These are phyloP conservation scores for Dictyostelium intermedium DNA, from an alignment of 78 protist species.

Conservation along the genomic window DNA sequence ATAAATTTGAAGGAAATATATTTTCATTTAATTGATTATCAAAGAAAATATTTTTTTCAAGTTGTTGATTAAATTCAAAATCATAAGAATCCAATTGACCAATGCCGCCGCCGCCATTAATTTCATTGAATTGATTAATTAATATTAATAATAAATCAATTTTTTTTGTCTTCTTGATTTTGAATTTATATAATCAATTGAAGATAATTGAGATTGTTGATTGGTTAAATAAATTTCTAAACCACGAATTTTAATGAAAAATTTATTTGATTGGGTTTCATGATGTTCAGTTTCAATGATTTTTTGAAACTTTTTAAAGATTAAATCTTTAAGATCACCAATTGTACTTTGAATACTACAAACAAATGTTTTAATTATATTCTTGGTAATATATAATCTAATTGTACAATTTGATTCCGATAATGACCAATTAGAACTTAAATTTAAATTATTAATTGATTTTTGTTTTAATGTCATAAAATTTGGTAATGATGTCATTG, in stretches of 20 bases:
- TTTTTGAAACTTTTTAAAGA: constrained; percentile 24
- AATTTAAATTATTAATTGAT: neutral
- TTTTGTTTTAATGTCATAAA: neutral
- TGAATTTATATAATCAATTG: constrained; percentile 63
- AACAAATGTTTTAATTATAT: constrained; percentile 55
- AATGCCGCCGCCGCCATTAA: too few species aligned
- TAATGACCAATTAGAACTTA: neutral
- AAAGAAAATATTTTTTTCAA: neutral
- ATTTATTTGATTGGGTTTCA: neutral
- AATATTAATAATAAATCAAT: constrained; percentile 44
- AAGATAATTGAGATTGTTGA: neutral
- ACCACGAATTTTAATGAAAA: constrained; percentile 45
- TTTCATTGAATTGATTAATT: neutral
- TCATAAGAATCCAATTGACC: neutral
- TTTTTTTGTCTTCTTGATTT: constrained; percentile 70
- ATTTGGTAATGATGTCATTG: neutral
- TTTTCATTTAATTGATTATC: neutral
- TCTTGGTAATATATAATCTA: constrained; percentile 21
- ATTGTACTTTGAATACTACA: constrained; percentile 34
- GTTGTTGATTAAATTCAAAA: neutral
- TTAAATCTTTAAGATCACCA: constrained; percentile 24
- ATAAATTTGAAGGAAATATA: neutral
- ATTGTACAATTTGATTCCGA: constrained; percentile 43
- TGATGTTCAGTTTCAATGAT: constrained; percentile 2
- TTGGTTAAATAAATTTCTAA: constrained; percentile 53